phyloP scores from a whole-genome alignment of 768 basidiomycete species.

The Kondoa malvinella region DNA sequence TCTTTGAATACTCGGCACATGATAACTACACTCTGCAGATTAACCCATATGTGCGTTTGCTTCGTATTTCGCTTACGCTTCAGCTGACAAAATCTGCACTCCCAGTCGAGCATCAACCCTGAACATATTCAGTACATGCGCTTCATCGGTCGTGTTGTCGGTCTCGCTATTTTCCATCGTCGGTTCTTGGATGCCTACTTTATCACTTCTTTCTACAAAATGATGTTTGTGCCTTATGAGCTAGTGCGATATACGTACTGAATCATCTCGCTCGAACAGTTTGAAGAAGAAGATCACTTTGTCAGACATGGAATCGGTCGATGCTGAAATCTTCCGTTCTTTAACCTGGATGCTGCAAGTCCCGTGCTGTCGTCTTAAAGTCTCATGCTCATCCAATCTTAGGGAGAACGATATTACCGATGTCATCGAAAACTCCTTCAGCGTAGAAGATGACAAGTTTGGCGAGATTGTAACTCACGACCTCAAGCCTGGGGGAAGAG shows the following conservation, averaged over 20 bases:
- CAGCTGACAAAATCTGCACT: neutral
- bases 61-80: slow-evolving; percentile 49
- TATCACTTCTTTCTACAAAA: slow-evolving; percentile 99
- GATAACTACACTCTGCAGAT: slow-evolving; percentile 99
- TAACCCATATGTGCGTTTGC: slow-evolving; percentile 48
- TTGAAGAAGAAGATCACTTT: slow-evolving; percentile 91
- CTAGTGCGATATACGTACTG: neutral
- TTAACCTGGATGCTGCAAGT: slow-evolving; percentile 97
- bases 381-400: neutral
- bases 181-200: slow-evolving; percentile 99
- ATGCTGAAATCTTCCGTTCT: slow-evolving; percentile 82
- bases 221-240: slow-evolving; percentile 41
- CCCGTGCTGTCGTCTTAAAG: neutral
- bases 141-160: slow-evolving; percentile 90
- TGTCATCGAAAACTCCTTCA: slow-evolving; percentile 93
- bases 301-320: slow-evolving; percentile 87
- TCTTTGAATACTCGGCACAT: slow-evolving; percentile 98
- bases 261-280: neutral
- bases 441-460: slow-evolving; percentile 90
- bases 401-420: slow-evolving; percentile 98
- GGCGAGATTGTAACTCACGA: slow-evolving; percentile 97
- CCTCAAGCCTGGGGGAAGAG: slow-evolving; percentile 70
- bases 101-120: slow-evolving; percentile 74
- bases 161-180: slow-evolving; percentile 94
- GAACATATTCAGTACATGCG: slow-evolving; percentile 99